Evolutionary conservation across 331 rosid species (phyloP), one percentile per base, ranked within the genome.

Genomic region (Acacia pycnantha): DNA sequence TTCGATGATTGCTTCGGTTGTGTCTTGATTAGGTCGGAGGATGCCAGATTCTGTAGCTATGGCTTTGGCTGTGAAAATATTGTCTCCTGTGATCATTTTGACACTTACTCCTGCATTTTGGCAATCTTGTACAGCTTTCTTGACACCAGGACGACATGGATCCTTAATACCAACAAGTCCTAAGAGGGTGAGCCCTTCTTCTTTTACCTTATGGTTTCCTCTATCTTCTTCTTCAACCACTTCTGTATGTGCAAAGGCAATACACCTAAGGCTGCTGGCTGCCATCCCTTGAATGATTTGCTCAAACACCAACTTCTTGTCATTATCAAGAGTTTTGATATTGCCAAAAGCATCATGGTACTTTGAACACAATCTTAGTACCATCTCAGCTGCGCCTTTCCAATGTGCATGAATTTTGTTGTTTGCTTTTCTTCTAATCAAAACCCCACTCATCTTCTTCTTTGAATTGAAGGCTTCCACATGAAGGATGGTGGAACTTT

Each of bases 381-480:
- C 11, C 70, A 64, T 64, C 41, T 64, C 70, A 31, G 70, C 70
- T 29, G 70, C 70, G 6, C 70, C 70, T 64, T 64, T 64, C 41
- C 70, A 64, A 15, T 64, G 40, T 15, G 21, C 70, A 15, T 64
- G 43, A 3, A 64, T 2, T 64, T 6, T 29, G n/a, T 15, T 15
- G n/a, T 64, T n/a, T 29, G 0, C 29, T 2, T 78, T 82, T 31
- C 82, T 82, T 26, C 79, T 74, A 14, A 75, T 46, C 24, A 75
- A 12, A 44, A 82, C 44, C 15, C 84, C 82, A 1, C 88, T 85
- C 31, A 56, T 35, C 54, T 82, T 86, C 73, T 82, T 86, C 67
- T 44, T 6, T 2, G 91, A 87, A 74, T 85, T 87, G 83, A 90
- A 90, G 16, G 88, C 85, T 37, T 87, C 91, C 10, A 90, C 86